Evolutionary conservation across 192 early-diverging fungal species (phyloP), one percentile per base, ranked within the genome.

Genomic region (Rhizophlyctis rosea): DNA sequence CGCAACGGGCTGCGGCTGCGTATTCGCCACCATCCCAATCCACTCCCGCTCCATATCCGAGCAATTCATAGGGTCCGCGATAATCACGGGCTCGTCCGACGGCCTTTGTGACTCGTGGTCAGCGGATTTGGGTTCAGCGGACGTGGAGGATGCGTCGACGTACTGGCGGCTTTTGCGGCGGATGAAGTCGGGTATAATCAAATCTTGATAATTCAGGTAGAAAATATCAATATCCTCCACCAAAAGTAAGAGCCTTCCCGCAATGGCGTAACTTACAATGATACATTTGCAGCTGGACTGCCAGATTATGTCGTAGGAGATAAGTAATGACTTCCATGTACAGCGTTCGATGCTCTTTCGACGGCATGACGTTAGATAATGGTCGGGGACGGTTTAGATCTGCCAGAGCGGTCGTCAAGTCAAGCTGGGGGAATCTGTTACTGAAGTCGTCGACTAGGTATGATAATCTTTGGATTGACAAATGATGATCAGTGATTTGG

Each of bases 251-350:
- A n/a, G n/a, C n/a, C n/a, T n/a, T n/a, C n/a, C n/a, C n/a, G n/a
- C n/a, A n/a, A n/a, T n/a, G n/a, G 25, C 16, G 21, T 16, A 9
- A 54, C 68, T 58, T 44, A 70, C 68, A 70, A 14, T 64, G 51
- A 34, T 70, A 70, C 57, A 88, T 91, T 65, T 96, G 91, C 30
- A 90, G 71, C 65, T 98, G 93, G 5, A 86, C 81, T 23, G 95
- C 79, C 4, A 88, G 54, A 30, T 86, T 81, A 61, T 91, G 82
- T 30, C 90, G 79, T 34, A 98, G 75, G 54, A 98, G 68, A 61
- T 86, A 88, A 1, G 87, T 89, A 28, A 95, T 72, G 30, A 91
- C 84, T 49, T 94, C 91, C n/a, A 92, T 75, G 55, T 92, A 90
- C 64, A 88, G 73, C 9, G 81, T 77, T 18, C 84, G 74, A 1